Percentiles rank a stretch among this genome's conserved stretches.
These are phyloP conservation scores for Boletus sp. DNA, from an alignment of 768 basidiomycete species.

Conservation along the genomic window DNA sequence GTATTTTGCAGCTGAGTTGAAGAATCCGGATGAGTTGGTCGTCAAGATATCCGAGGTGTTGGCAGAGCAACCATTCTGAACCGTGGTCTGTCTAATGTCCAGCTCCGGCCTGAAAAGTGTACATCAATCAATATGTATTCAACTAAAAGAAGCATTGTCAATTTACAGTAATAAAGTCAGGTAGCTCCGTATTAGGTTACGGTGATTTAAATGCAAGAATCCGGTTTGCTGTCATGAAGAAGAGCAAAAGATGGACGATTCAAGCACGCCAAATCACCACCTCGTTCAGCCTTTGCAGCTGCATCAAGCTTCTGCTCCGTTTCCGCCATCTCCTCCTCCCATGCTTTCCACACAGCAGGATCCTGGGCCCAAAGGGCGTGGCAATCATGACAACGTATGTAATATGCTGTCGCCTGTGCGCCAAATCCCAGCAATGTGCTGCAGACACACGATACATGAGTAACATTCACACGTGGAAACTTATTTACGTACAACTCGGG, in stretches of 20 bases:
- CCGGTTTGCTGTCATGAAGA: not conserved
- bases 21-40: conserved; percentile 42
- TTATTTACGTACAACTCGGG: conserved; percentile 52
- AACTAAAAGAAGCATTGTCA: not conserved
- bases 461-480: not conserved
- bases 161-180: not conserved
- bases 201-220: not conserved
- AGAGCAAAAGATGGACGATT: not conserved
- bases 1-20: conserved; percentile 54
- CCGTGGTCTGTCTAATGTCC: not conserved
- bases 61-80: conserved; percentile 54
- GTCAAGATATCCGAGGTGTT: conserved; percentile 51
- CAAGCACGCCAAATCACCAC: not conserved
- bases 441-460: conserved; percentile 12
- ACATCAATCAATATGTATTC: not conserved
- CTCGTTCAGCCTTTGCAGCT: not conserved
- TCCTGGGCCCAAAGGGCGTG: conserved; percentile 35
- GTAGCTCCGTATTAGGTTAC: not conserved
- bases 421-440: conserved; percentile 43
- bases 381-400: conserved; percentile 51
- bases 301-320: conserved; percentile 35
- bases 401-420: conserved; percentile 38
- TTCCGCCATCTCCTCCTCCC: conserved; percentile 42
- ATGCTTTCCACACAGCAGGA: conserved; percentile 37
- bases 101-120: not conserved